Evolutionary conservation across 352 stramenopile genomes (phyloP), one percentile per base, ranked within the genome.

Genomic region (Globisporangium spiculum): DNA sequence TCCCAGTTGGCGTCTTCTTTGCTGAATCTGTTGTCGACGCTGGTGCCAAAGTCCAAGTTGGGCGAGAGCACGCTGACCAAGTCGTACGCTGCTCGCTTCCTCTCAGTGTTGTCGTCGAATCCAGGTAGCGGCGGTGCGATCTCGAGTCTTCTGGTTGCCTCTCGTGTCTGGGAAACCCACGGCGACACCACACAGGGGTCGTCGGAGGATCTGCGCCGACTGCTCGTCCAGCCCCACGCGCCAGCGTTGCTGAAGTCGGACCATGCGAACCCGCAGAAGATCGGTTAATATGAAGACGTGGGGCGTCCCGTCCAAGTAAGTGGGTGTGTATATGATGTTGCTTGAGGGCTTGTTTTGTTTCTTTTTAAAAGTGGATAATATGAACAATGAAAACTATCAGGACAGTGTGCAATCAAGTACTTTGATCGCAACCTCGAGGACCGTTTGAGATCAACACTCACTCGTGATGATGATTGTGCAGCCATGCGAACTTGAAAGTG

Each of bases 241-340:
- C 88, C 88, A 10, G 80, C 83, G 56, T 68, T 96, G 73, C 75
- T 96, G 20, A 94, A 93, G 58, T 78, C 83, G 2, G 80, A 91
- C 36, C 86, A 94, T 34, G 84, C 86, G 6, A 96, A 96, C 65
- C 85, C 86, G n/a, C 89, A 96, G 55, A 91, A 92, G 71, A 90
- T 96, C 41, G 88, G 86, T 5, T 93, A 59, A 66, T 55, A 32
- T 12, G 34, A 60, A 44, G 22, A n/a, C 14, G 14, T 30, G 12
- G 7, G 56, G 20, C 7, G 10, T 46, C 3, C 20, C 7, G 4
- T 46, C 3, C 20, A 27, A 30, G 9, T 34, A 60, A 48, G 44
- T 52, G 8, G 22, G 18, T 52, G 18, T 52, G 44, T 52, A 52
- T 52, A 24, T 52, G 44, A 52, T 22, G n/a, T 24, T 52, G 18